These are phyloP conservation scores for Cryomyces antarcticus DNA, from an alignment of 495 filamentous ascomycete genomes.

Conservation along the genomic window DNA sequence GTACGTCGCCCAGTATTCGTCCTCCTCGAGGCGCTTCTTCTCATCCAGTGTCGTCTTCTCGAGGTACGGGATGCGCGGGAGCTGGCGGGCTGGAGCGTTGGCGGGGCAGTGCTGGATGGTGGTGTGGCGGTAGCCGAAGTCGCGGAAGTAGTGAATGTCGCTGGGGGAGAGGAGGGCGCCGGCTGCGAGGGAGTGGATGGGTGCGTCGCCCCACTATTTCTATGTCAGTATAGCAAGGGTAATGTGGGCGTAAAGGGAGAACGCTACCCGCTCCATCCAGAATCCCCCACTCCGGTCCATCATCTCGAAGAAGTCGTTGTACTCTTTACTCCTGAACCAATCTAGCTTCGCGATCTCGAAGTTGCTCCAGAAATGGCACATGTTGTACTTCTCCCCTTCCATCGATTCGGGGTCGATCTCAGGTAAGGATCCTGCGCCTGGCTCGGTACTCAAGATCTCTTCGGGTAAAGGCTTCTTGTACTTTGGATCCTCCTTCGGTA, in stretches of 20 bases:
- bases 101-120: slow-evolving; percentile 98
- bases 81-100: slow-evolving; percentile 80
- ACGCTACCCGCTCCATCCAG: slow-evolving; percentile 89
- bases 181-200: slow-evolving; percentile 93
- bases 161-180: slow-evolving; percentile 61
- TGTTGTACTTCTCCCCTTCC: slow-evolving; percentile 97
- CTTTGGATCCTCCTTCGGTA: slow-evolving; percentile 39
- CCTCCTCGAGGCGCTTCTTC: slow-evolving; percentile 77
- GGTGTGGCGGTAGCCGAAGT: slow-evolving; percentile 95
- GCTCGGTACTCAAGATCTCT: slow-evolving; percentile 60
- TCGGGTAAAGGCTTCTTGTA: slow-evolving; percentile 59
- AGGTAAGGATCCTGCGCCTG: slow-evolving; percentile 45
- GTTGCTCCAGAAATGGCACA: slow-evolving; percentile 99
- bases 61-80: slow-evolving; percentile 60
- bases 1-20: slow-evolving; percentile 84
- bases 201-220: slow-evolving; percentile 86
- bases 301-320: slow-evolving; percentile 97
- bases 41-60: slow-evolving; percentile 73
- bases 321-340: slow-evolving; percentile 91
- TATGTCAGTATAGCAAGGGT: slow-evolving; percentile 13
- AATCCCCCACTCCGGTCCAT: slow-evolving; percentile 97
- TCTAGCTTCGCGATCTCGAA: slow-evolving; percentile 92
- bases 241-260: slow-evolving; percentile 1
- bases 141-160: slow-evolving; percentile 98
- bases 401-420: slow-evolving; percentile 84